Evolutionary conservation across 2,329 filamentous ascomycete species (phyloP), one percentile per base, ranked within the genome.

Genomic region (Coniochaeta sp.): DNA sequence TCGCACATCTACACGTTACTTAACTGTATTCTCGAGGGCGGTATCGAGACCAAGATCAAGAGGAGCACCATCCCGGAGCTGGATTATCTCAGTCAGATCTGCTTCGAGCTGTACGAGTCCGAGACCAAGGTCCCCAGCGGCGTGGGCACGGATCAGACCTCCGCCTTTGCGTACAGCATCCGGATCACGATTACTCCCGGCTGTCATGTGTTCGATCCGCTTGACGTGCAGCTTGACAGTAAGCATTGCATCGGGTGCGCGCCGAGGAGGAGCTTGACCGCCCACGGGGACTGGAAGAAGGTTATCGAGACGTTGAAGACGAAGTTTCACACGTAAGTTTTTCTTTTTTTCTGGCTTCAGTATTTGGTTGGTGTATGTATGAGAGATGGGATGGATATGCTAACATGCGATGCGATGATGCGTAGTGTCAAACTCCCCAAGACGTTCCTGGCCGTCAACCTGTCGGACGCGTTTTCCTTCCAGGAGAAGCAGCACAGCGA

Each of bases 1-100:
- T 96, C 90, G 1, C 94, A 99, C 67, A 96, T 99, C 57, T 99
- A 99, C 72, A 99, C 94, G 5, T 79, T 99, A 5, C 81, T 99
- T 53, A 99, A 99, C 68, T 97, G 92, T 67, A 97, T 99, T 60
- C 81, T 99, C 24, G 94, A 99, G 67, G 94, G 95, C 55, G 95
- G 94, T 27, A 89, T 99, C 58, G 88, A 95, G 64, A 96, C 92
- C 22, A 99, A 99, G 73, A 97, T 99, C 64, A 87, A 90, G 61
- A 87, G 95, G 32, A 91, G 90, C 62, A 91, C 89, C 35, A 99
- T 99, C 57, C 94, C 94, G 0, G 94, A 99, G 70, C 83, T 99
- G 30, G 94, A 99, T 67, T 99, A 99, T 66, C 82, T 99, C 26
- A 95, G 89, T 7, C 94, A 97, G 65, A 97, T 99, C 65, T 95